Evolutionary conservation across 176 grass and related monocot species (phyloP), one percentile per base, ranked within the genome.

Genomic region (Oryza officinalis): DNA sequence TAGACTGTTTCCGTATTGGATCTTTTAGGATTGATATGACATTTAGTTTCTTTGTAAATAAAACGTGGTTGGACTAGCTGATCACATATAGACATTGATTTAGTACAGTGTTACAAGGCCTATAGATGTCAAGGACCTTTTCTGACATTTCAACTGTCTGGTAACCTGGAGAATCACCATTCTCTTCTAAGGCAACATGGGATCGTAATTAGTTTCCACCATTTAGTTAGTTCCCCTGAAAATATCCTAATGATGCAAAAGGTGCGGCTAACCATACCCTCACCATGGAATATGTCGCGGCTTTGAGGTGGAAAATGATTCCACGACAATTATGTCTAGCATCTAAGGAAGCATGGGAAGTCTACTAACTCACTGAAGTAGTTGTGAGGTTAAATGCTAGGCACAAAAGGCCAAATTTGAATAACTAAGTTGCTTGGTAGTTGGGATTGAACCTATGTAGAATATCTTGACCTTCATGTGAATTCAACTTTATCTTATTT

Each of bases 61-160:
- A 14, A 87, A 60, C 32, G 49, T 59, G 63, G 20, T 75, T 82
- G 22, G 22, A 72, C 54, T 78, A 78, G 77, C 18, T 43, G 59
- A 44, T 46, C 1, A 6, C 37, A 31, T 41, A 37, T 45, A 31
- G 47, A 50, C 63, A 37, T 18, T 50, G 20, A 22, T 63, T 63
- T 63, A 35, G 33, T 35, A 1, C 15, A 50, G 14, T 44, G 57
- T 65, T 64, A 63, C 50, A 23, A 60, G 22, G 33, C 46, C 17
- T 68, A 49, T 27, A 13, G n/a, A 33, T 84, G 50, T 57, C 50
- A 20, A 84, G 14, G 46, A 27, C 27, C 44, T 75, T 71, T 57
- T 47, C 31, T 44, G 43, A 20, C 59, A 82, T 49, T 50, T 18
- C 14, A 27, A 9, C 17, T 37, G 60, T 63, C 10, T 82, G 50